Conservation (phyloP, 352 stramenopile species). For the Globisporangium nunn region DNA sequence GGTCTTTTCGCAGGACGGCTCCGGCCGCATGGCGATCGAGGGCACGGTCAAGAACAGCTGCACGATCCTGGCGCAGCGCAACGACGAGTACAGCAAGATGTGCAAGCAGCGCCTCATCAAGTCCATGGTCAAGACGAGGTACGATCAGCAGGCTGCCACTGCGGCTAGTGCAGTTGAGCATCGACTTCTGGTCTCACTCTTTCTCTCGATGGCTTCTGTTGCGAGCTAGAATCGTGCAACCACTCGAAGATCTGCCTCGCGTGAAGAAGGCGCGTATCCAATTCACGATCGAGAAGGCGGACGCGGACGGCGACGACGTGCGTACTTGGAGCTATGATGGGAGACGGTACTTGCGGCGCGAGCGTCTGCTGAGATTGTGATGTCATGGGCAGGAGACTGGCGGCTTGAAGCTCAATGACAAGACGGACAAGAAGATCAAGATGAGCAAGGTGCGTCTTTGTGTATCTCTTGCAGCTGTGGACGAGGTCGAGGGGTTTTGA, state of each 20-base stretch:
- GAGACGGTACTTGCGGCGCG: too few relatives aligned
- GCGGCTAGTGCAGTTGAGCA: too few relatives aligned
- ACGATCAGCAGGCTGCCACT: neutral
- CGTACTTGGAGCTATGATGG: too few relatives aligned
- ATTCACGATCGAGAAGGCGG: constrained; percentile 78
- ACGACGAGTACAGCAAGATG: constrained; percentile 82
- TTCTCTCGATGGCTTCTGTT: too few relatives aligned
- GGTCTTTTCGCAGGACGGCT: constrained; percentile 81
- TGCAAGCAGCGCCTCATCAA: constrained; percentile 82
- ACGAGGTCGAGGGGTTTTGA: neutral
- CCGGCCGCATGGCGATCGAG: constrained; percentile 82
- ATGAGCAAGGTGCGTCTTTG: constrained; percentile 68
- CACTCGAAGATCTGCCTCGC: constrained; percentile 63
- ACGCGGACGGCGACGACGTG: constrained; percentile 48
- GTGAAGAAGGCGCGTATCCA: constrained; percentile 77
- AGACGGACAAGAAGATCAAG: constrained; percentile 85
- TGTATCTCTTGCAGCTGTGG: neutral
- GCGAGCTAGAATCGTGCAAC: constrained; percentile 52
- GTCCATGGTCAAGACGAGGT: constrained; percentile 81
- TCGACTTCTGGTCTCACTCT: neutral
- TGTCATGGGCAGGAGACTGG: constrained; percentile 19
- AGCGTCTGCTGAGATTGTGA: too few relatives aligned
- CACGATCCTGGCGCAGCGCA: constrained; percentile 77
- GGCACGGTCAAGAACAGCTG: constrained; percentile 83
- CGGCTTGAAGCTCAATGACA: constrained; percentile 55